Evolutionary conservation across 192 early-diverging fungal species (phyloP).

Genomic region (Podila epicladia): DNA sequence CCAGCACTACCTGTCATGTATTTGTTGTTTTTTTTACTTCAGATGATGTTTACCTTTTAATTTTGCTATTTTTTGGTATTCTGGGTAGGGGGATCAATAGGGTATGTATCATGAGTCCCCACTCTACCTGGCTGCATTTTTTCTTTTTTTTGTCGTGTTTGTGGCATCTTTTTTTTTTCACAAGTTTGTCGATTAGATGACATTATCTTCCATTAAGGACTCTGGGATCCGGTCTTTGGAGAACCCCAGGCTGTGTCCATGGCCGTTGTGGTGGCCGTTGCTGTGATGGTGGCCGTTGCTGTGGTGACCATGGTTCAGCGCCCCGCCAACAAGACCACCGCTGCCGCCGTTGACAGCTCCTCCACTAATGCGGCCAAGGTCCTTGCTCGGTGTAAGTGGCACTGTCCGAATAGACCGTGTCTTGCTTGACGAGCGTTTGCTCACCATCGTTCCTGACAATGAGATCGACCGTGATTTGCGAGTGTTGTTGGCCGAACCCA

Average conservation of each 20-base stretch:
- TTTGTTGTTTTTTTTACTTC: too few species aligned
- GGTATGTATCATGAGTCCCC: neutral
- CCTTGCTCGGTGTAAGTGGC: neutral
- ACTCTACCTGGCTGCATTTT: neutral
- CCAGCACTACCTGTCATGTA: too few species aligned
- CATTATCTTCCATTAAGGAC: slow-evolving; percentile 30
- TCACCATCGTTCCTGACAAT: neutral
- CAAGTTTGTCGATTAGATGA: neutral
- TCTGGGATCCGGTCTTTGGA: slow-evolving; percentile 40
- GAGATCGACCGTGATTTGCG: neutral
- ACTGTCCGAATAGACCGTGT: neutral
- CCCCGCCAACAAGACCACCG: slow-evolving; percentile 12
- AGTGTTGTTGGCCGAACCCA: neutral
- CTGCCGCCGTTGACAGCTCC: slow-evolving; percentile 7
- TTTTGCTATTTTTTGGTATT: too few species aligned
- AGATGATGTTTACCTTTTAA: too few species aligned
- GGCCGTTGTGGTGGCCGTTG: slow-evolving; percentile 6
- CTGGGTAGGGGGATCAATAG: neutral
- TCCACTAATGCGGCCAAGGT: neutral
- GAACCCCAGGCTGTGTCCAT: neutral
- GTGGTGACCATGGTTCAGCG: neutral
- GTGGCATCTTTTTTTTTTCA: neutral
- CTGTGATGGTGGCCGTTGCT: slow-evolving; percentile 19
- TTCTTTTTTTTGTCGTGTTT: slow-evolving; percentile 1
- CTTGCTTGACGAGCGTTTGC: neutral